Evolutionary conservation across 371 early-diverging fungal species (phyloP).

Genomic region (Haplosporangium sp.): DNA sequence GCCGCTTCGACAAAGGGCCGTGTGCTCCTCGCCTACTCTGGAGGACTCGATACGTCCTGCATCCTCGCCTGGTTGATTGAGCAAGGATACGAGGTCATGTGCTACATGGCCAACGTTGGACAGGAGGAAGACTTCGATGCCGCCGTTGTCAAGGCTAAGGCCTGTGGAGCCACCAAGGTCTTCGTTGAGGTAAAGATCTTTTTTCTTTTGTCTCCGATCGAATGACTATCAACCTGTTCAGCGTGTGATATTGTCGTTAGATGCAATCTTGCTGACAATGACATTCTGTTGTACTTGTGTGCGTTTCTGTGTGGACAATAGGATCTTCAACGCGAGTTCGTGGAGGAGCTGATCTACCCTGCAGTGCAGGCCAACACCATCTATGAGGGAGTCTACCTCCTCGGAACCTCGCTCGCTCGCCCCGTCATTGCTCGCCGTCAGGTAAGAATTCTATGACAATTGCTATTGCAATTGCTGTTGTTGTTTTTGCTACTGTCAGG

Average conservation of each 20-base stretch:
- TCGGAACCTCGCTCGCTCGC: constrained; percentile 97
- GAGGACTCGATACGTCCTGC: constrained; percentile 98
- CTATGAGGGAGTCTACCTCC: constrained; percentile 94
- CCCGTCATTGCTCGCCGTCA: constrained; percentile 93
- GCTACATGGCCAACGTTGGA: constrained; percentile 97
- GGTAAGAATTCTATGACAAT: constrained; percentile 34
- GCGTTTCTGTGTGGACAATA: constrained; percentile 8
- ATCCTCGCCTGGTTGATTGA: constrained; percentile 98
- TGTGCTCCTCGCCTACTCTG: constrained; percentile 96
- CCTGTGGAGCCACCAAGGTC: constrained; percentile 93
- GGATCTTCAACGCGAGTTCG: constrained; percentile 94
- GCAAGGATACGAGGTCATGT: constrained; percentile 95
- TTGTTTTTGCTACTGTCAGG: too few relatives aligned
- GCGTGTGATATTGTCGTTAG: too few relatives aligned
- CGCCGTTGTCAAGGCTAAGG: constrained; percentile 90
- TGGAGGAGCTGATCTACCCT: constrained; percentile 92
- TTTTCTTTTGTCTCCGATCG: neutral
- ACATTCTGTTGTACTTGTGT: neutral
- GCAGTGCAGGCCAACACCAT: constrained; percentile 95
- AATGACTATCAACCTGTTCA: too few relatives aligned
- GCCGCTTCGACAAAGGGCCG: constrained; percentile 73
- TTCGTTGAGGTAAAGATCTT: constrained; percentile 77
- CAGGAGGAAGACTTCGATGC: constrained; percentile 99
- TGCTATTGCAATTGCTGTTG: neutral
- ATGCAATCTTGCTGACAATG: too few relatives aligned